A percentile compares a stretch with the other conserved stretches of the same genome.
Conservation (phyloP, 2,329 filamentous ascomycete genomes). For the Aspergillus piperis region DNA sequence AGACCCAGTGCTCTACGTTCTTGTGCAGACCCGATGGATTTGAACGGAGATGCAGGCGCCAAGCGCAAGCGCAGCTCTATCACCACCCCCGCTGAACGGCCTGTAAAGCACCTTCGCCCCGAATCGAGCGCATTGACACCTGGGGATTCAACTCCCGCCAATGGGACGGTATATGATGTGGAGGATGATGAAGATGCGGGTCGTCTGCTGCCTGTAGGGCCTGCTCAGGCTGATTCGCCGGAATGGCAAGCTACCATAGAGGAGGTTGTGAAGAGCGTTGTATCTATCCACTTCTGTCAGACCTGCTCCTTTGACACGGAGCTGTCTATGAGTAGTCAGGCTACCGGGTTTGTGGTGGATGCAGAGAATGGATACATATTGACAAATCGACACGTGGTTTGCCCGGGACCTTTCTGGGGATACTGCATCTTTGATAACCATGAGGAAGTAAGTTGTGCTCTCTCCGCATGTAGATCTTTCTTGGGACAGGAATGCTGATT, state of each 20-base stretch:
- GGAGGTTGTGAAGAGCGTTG: conserved; percentile 88
- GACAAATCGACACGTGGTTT: conserved; percentile 91
- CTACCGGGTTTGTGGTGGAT: conserved; percentile 96
- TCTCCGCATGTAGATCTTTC: neutral
- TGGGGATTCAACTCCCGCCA: conserved; percentile 45
- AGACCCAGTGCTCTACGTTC: conserved; percentile 12
- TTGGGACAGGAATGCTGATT: neutral
- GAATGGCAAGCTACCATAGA: conserved; percentile 98
- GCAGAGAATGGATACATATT: conserved; percentile 86
- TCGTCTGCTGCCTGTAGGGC: conserved; percentile 47
- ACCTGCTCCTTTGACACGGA: conserved; percentile 99
- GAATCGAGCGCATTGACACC: conserved; percentile 45
- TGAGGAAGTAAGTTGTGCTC: conserved; percentile 61
- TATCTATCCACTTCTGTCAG: conserved; percentile 98
- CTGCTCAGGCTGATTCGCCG: conserved; percentile 63
- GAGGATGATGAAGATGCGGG: conserved; percentile 51
- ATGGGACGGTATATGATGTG: conserved; percentile 48
- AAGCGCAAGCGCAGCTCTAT: conserved; percentile 60
- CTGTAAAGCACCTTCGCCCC: conserved; percentile 57
- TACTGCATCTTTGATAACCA: conserved; percentile 99
- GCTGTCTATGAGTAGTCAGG: conserved; percentile 86
- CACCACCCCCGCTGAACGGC: conserved; percentile 52
- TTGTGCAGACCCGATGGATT: conserved; percentile 45
- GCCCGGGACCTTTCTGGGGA: conserved; percentile 94
- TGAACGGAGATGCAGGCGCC: conserved; percentile 50